Evolutionary conservation across 768 basidiomycete genomes (phyloP), one percentile per base, ranked within the genome.

Genomic region (Lactifluus rugatus): DNA sequence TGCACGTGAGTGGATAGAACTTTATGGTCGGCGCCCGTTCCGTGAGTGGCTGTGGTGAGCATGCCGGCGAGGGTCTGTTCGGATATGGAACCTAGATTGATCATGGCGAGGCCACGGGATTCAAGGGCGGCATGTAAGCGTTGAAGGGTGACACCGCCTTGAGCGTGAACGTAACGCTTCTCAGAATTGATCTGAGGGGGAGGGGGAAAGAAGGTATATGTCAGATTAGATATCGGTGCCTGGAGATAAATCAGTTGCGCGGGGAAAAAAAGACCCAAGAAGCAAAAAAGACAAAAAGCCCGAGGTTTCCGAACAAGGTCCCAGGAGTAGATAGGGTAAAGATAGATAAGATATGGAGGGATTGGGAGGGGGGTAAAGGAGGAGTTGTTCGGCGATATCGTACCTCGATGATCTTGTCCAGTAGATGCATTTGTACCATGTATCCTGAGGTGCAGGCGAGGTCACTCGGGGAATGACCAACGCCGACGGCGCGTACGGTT

Each of bases 51-150:
- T 61, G 96, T 99, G 14, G 92, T 85, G 66, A 98, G 78, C 65
- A 93, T 82, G 45, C 96, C 96, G 26, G 82, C 94, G 62, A 99
- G 78, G 3, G 93, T 91, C 70, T 97, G 95, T 70, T 96, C 93
- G 36, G 93, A 95, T 66, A 99, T 97, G 28, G 93, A 94, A 36
- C 96, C 96, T 60, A 97, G 78, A 71, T 89, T 95, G 67, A 80
- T 83, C 81, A 99, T 85, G 39, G 93, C 94, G 32, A 97, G 81
- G 34, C 78, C 77, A 65, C 84, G 74, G 13, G 73, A 69, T 48
- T 76, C 81, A 55, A 98, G 84, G 16, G 76, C 75, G 23, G 70
- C 73, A 63, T 95, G 91, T 5, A 97, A 78, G 50, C 79, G 75
- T 57, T 84, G 75, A 56, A 97, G 82, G 5, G 80, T 84, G 68